Conservation (phyloP, 345 rosid genomes). For the Rubroshorea leprosula region DNA sequence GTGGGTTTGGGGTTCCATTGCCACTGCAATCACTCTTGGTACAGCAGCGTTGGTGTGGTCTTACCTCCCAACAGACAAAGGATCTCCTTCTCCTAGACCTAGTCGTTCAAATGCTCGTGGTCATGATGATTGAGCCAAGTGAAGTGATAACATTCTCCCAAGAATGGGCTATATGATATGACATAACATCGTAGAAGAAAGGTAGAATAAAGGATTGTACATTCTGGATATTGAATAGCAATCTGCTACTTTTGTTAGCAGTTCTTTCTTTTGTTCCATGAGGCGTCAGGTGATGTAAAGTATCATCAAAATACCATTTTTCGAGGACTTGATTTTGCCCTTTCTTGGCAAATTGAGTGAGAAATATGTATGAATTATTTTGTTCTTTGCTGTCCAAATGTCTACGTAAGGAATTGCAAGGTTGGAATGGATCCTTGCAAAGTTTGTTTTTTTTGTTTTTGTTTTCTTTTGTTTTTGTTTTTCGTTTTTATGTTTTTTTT, state of each 20-base stretch:
- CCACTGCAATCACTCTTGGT: conserved; percentile 56
- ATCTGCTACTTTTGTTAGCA: conserved; percentile 16
- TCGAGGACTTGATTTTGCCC: neutral
- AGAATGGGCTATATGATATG: neutral
- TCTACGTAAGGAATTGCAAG: no score
- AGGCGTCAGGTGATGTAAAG: conserved; percentile 23
- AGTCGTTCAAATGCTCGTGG: conserved; percentile 20
- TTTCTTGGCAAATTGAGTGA: neutral
- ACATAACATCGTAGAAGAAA: neutral
- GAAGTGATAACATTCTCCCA: conserved; percentile 3
- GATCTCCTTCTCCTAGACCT: conserved; percentile 28
- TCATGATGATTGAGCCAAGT: conserved; percentile 21
- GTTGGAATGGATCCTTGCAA: no score
- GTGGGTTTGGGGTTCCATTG: conserved; percentile 83
- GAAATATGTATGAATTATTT: neutral
- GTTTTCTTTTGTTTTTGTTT: no score
- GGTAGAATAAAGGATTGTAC: conserved; percentile 17
- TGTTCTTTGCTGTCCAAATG: neutral
- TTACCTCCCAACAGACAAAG: conserved; percentile 42
- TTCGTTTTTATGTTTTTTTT: no score
- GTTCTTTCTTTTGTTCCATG: conserved; percentile 14
- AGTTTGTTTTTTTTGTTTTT: no score
- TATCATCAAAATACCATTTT: conserved; percentile 8
- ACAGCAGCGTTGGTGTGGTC: conserved; percentile 74
- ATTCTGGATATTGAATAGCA: conserved; percentile 32